Evolutionary conservation across 1,139 yeast species (phyloP), one percentile per base, ranked within the genome.

Genomic region (Geotrichum australiense): DNA sequence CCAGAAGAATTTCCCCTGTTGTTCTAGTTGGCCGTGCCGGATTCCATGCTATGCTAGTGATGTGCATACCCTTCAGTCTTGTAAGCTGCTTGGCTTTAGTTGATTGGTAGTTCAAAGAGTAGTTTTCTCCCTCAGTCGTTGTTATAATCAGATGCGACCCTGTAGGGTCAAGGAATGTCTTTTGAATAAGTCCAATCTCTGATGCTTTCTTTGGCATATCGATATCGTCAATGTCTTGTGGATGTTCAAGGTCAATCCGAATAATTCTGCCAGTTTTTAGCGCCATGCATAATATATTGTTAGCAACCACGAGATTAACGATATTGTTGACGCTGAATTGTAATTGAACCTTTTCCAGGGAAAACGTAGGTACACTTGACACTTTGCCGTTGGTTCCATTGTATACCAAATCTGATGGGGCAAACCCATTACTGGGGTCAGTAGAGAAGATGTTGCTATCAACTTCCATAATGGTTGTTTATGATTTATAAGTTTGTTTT

Each of bases 301-400:
- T 66, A 14, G 69, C 58, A 5, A 74, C 79, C 4, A 62, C 65
- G 43, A 76, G 57, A 21, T 66, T 59, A 3, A 61, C 59, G 15
- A 76, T 66, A 20, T 69, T 61, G 43, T 60, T 58, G 29, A 75
- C 58, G 15, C 67, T 67, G 53, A 76, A 75, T 55, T 73, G 76
- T 41, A 77, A 64, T 50, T 74, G 78, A 11, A 77, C 83, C 27
- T 71, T 72, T 41, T 76, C 79, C 31, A 73, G 55, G 36, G 59
- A 48, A 39, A 68, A 65, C 37, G 52, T 45, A 14, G 56, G 48
- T n/a, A n/a, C n/a, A n/a, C n/a, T n/a, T n/a, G 42, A 15, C 8
- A 37, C 27, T 6, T 38, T 39, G 16, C 46, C 46, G 29, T 40
- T 35, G 38, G 39, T 33, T 24, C 35, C 47, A 32, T 33, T 32